Evolutionary conservation across 1,284 basidiomycete genomes (phyloP), one percentile per base, ranked within the genome.

Genomic region (Sanguinoderma infundibulare): DNA sequence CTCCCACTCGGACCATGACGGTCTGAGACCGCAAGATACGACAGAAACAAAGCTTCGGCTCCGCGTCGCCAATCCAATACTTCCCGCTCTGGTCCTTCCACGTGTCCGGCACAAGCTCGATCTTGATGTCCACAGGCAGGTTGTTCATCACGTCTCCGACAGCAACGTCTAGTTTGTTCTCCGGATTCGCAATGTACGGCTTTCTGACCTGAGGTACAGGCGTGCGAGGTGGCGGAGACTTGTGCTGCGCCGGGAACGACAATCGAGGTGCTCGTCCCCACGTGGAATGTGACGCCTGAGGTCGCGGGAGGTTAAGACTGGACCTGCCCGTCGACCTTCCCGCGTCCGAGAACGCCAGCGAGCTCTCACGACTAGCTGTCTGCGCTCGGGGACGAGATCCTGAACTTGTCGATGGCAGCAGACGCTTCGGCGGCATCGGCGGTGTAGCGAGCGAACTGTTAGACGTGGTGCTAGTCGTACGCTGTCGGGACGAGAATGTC

Each of bases 1-100:
- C 95, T 32, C 95, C 95, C 17, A 96, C 93, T 62, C 95, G 87
- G 42, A 98, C 94, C 95, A 98, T 97, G 63, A 97, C 95, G 0
- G 92, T 96, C 67, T 94, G 90, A 3, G 92, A 95, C n/a, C 94
- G 87, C 36, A 97, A 77, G 59, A 97, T 96, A 22, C 95, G 86
- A 74, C 95, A 96, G 74, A 96, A 97, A 74, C 93, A 95, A 20
- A 96, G 79, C 72, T 90, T 95, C 1, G 95, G 87, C 54, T 95
- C 91, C 65, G 91, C 86, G 65, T 92, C 89, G 10, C 95, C 95
- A 69, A 98, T 97, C 94, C 94, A 96, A 73, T 98, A 98, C 72
- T 94, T 95, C 17, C 95, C 95, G 62, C 92, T 94, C 75, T 94
- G 89, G 72, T 96, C 94, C 72, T 89, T 90, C 92, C 92, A 95